Base-by-base conservation (phyloP, 306 rosid species). In the Quercus glauca region DNA sequence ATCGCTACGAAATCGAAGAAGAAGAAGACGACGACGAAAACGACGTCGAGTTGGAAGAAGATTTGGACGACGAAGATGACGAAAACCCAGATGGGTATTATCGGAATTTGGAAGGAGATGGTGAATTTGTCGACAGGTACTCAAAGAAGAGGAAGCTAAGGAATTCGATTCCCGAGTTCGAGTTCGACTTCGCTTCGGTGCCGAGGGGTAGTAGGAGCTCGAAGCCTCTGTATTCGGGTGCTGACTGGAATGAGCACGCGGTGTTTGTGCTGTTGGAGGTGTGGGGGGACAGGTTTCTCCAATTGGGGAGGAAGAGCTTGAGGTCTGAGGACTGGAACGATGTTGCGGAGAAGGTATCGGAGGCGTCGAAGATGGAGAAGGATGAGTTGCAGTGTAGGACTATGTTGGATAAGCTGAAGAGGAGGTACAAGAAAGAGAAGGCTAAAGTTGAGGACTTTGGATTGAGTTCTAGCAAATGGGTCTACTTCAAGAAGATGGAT, bases 311-410 rank as follows among this genome's bases (percentile, higher is more conserved):
- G 85, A 90, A 82, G 79, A 93, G 98, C 73, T 86, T 93, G 77
- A 88, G 98, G 85, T 85, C 91, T 0, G 94, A 91, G 75, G 95
- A 93, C 43, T 93, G 98, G 98, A 26, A 59, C 18, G 93, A 93
- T 11, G 92, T 93, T 0, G 87, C 92, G 2, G 91, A 89, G 80
- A 93, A 90, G 58, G 93, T 93, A 12, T 87, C 94, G 0, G 93
- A 91, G 73, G 89, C 79, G 6, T 49, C 87, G 59, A 87, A 84
- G 80, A 56, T 81, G 9, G 90, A 83, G 67, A 87, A 79, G 76
- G 87, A 75, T 3, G 92, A 82, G 26, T 17, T 41, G 18, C 92
- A 91, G 55, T 93, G 98, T 78, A 85, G 90, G 76, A 81, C 67
- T 14, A 81, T 85, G 83, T 52, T 91, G 85, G 94, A 93, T 61